Evolutionary conservation across 305 asterid species (phyloP).

Genomic region (Plantago rigida): DNA sequence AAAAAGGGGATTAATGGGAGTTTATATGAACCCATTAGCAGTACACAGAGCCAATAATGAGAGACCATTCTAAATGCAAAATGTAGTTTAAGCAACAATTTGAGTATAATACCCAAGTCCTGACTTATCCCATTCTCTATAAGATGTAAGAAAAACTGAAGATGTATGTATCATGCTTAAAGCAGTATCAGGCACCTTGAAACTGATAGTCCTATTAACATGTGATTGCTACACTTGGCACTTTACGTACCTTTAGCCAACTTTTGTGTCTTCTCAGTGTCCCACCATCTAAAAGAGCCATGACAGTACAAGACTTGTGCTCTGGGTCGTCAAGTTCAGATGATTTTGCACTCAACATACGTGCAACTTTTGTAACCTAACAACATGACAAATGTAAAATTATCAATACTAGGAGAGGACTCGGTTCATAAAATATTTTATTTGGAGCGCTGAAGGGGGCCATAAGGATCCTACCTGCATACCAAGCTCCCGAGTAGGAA

Average conservation of each 20-base stretch:
- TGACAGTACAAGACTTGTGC: slow-evolving; percentile 54
- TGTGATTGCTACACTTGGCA: slow-evolving; percentile 15
- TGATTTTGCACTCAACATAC: slow-evolving; percentile 58
- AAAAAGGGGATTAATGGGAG: no score
- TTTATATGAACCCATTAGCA: no score
- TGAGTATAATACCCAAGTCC: no score
- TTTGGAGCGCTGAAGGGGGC: slow-evolving; percentile 15
- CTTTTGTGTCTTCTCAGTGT: slow-evolving; percentile 73
- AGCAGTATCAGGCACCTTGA: slow-evolving; percentile 14
- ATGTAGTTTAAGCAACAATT: no score
- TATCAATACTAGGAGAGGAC: slow-evolving; percentile 19
- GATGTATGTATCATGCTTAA: neutral
- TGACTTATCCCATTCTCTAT: no score
- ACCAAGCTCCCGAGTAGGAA: slow-evolving; percentile 92
- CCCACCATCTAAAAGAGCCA: slow-evolving; percentile 98
- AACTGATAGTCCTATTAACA: slow-evolving; percentile 6
- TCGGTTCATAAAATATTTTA: slow-evolving; percentile 19
- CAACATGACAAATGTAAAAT: slow-evolving; percentile 14
- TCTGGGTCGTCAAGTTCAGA: slow-evolving; percentile 43
- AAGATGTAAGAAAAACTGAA: no score
- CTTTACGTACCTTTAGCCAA: slow-evolving; percentile 68
- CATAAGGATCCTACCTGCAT: slow-evolving; percentile 54
- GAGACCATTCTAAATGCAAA: no score
- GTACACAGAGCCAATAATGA: no score
- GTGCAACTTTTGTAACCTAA: slow-evolving; percentile 85